A percentile compares a stretch with the other conserved stretches of the same genome.
Conservation (phyloP, 495 filamentous ascomycete species). For the Talaromyces adpressus region DNA sequence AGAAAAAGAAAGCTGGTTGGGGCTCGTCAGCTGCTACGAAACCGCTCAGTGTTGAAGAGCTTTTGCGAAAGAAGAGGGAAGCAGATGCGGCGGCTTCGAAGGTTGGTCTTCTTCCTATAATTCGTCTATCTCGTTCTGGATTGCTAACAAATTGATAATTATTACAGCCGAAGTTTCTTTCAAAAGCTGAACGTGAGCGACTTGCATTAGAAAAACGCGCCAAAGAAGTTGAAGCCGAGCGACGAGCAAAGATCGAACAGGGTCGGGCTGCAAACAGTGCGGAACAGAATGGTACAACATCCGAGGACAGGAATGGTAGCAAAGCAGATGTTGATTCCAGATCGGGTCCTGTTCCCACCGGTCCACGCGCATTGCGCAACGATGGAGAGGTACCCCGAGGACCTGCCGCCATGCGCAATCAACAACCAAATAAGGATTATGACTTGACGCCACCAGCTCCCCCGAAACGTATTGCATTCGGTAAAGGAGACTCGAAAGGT, state of each 20-base stretch:
- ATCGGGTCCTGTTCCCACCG: constrained; percentile 56
- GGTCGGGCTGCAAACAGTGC: constrained; percentile 21
- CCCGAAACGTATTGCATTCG: constrained; percentile 34
- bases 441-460: constrained; percentile 50
- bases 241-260: constrained; percentile 27
- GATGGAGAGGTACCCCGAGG: constrained; percentile 45
- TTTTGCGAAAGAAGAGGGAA: constrained; percentile 70
- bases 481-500: constrained; percentile 31
- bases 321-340: constrained; percentile 19
- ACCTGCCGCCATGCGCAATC: constrained; percentile 44
- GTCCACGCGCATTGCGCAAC: constrained; percentile 68
- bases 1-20: constrained; percentile 54
- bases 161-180: constrained; percentile 81
- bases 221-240: constrained; percentile 74
- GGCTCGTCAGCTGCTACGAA: constrained; percentile 30
- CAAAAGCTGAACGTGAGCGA: constrained; percentile 82
- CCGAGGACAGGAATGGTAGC: constrained; percentile 2
- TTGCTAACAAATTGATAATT: constrained; percentile 16
- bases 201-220: constrained; percentile 76
- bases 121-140: neutral
- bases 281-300: constrained; percentile 17
- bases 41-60: constrained; percentile 70
- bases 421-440: constrained; percentile 33
- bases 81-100: constrained; percentile 71
- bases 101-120: constrained; percentile 34